These are phyloP conservation scores for Penicillium sp. DNA, from an alignment of 2,329 filamentous ascomycete species.

Conservation along the genomic window DNA sequence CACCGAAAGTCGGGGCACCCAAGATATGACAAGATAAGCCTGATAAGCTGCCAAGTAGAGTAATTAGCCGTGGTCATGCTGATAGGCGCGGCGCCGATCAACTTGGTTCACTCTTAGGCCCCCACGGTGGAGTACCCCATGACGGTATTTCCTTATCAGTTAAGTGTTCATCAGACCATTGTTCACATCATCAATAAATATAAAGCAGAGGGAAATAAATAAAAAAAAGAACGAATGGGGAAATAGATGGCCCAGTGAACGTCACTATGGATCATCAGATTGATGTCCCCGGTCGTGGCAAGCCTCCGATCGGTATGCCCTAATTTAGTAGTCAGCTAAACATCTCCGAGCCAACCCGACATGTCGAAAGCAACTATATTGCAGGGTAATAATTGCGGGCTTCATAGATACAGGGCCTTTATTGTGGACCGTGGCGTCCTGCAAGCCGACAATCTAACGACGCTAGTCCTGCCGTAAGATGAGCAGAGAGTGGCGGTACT, in stretches of 20 bases:
- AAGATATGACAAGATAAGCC: conserved; percentile 23
- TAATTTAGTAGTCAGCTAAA: not conserved
- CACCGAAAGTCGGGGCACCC: conserved; percentile 14
- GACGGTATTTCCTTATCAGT: conserved; percentile 12
- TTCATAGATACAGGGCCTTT: not conserved
- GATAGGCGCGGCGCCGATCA: conserved; percentile 15
- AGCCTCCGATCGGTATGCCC: not conserved
- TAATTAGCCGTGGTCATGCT: conserved; percentile 33
- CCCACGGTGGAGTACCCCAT: conserved; percentile 4
- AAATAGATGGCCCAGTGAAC: not conserved
- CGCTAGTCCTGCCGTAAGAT: not conserved
- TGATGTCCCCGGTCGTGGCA: not conserved
- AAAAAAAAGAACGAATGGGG: not conserved
- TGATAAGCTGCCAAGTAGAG: conserved; percentile 28
- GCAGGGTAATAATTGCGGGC: not conserved
- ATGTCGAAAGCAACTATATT: not conserved
- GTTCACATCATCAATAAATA: not conserved
- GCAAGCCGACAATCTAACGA: not conserved
- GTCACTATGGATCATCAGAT: not conserved
- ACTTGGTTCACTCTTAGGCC: not conserved
- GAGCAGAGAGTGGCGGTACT: conserved; percentile 3
- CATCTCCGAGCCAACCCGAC: not conserved
- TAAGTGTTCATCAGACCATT: not conserved
- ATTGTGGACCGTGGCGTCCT: not conserved
- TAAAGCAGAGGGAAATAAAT: not conserved